phyloP scores from a whole-genome alignment of 2,329 filamentous ascomycete genomes.

The Neonectria magnoliae region DNA sequence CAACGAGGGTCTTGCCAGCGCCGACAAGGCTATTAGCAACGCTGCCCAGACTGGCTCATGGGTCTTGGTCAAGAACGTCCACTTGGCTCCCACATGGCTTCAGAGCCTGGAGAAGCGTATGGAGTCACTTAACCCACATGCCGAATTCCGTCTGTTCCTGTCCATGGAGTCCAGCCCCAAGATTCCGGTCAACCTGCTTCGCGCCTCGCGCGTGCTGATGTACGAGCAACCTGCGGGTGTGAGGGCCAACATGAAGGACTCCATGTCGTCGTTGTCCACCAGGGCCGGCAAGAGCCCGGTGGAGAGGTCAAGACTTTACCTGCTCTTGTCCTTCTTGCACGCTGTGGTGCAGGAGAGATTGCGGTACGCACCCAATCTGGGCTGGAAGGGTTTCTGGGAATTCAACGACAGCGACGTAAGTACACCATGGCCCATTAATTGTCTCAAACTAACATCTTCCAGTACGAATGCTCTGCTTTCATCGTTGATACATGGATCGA shows the following conservation, averaged over 20 bases:
- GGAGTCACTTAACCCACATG: conserved; percentile 92
- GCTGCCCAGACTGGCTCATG: conserved; percentile 92
- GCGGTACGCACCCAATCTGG: conserved; percentile 90
- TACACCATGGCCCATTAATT: conserved; percentile 42
- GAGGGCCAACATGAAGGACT: conserved; percentile 98
- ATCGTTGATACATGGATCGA: conserved; percentile 98
- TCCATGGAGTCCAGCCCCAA: conserved; percentile 98
- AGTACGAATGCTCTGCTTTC: conserved; percentile 97
- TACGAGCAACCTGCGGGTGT: conserved; percentile 98
- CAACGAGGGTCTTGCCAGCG: conserved; percentile 89
- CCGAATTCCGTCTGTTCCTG: conserved; percentile 92
- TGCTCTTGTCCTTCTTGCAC: conserved; percentile 92
- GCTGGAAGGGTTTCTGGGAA: conserved; percentile 99
- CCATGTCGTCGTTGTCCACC: conserved; percentile 82
- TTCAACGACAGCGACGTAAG: conserved; percentile 99
- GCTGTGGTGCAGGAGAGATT: conserved; percentile 95
- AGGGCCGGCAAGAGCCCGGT: conserved; percentile 84
- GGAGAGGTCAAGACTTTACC: conserved; percentile 88
- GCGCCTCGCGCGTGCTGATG: conserved; percentile 93
- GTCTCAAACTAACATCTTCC: conserved; percentile 20
- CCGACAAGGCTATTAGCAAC: conserved; percentile 94
- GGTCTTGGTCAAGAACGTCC: conserved; percentile 99
- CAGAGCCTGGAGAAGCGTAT: conserved; percentile 97
- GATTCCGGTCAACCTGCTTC: conserved; percentile 95
- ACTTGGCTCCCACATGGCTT: conserved; percentile 94